Percentiles rank a stretch among this genome's conserved stretches.
phyloP scores from a whole-genome alignment of 331 rosid genomes.

The Acacia pycnantha region DNA sequence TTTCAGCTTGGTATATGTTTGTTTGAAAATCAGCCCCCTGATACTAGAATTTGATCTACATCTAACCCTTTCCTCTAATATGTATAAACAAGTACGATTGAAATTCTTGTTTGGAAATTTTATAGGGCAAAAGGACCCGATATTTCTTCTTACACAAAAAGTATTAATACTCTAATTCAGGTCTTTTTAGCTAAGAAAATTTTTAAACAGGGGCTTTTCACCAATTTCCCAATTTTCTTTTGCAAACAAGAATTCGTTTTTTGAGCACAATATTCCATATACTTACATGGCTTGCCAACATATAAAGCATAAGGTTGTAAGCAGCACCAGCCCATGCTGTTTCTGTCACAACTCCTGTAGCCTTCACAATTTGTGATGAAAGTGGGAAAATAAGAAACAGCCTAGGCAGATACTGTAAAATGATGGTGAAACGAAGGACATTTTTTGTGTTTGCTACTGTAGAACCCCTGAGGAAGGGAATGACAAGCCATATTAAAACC shows the following conservation, averaged over 20 bases:
- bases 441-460: slow-evolving; percentile 77
- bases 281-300: slow-evolving; percentile 98
- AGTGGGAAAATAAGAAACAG: slow-evolving; percentile 83
- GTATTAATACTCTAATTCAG: too few species aligned
- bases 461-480: slow-evolving; percentile 75
- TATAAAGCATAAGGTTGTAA: slow-evolving; percentile 79
- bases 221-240: neutral
- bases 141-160: too few species aligned
- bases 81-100: neutral
- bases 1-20: neutral
- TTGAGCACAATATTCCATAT: neutral
- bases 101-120: neutral
- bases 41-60: neutral
- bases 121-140: neutral
- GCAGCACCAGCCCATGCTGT: slow-evolving; percentile 99
- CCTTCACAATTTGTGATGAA: slow-evolving; percentile 75
- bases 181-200: neutral
- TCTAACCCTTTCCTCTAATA: neutral
- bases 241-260: neutral
- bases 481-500: slow-evolving; percentile 83
- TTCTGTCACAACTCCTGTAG: slow-evolving; percentile 82
- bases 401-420: slow-evolving; percentile 79
- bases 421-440: slow-evolving; percentile 71
- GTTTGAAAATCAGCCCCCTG: neutral
- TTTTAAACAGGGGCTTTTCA: too few species aligned